Base-by-base conservation (phyloP, 2,329 filamentous ascomycete genomes). In the Alternaria postmessia region DNA sequence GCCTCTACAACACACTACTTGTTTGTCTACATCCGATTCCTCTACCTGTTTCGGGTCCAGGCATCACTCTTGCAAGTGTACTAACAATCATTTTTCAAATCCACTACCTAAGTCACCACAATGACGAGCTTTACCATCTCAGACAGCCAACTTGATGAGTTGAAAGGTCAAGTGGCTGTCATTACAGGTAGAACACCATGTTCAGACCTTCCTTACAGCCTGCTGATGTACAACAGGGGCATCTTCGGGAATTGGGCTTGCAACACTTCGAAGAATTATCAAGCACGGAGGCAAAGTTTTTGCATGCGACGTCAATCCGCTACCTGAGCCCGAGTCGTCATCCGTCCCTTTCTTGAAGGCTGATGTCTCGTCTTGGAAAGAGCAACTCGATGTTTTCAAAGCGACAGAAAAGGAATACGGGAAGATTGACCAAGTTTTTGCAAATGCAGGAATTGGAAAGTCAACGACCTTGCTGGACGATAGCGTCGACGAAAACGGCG, bases 211-310 rank as follows among this genome's bases (percentile, higher is more conserved):
- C 14, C 32, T 18, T 8, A 5, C 43, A 26, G 2, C 5, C 20
- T 26, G 4, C 30, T 57, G 5, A 59, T 44, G 58, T 9, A 53
- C 36, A 28, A 0, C 38, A 83, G 86, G 87, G 49, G 85, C 85
- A 57, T 86, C 85, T 0, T 87, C 86, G 3, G 87, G 87, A 16
- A 89, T 89, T 54, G 87, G 87, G 32, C 81, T 87, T 14, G 84
- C 84, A 54, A 87, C 87, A 1, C 80, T 83, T 7, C 73, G 82
- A 8, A 76, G 85, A 2, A 81, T 88, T 14, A 77, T 88, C 7
- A 75, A 81, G 1, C 72, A 83, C 1, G 86, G 86, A 20, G 87
- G 86, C 28, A 81, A 79, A 16, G 86, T 89, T 18, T 80, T 88
- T 59, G 83, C 81, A 26, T 83, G 80, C 36, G 87, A 89, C 66